Conservation (phyloP, 352 stramenopile species). For the Phytophthora podocarpi region DNA sequence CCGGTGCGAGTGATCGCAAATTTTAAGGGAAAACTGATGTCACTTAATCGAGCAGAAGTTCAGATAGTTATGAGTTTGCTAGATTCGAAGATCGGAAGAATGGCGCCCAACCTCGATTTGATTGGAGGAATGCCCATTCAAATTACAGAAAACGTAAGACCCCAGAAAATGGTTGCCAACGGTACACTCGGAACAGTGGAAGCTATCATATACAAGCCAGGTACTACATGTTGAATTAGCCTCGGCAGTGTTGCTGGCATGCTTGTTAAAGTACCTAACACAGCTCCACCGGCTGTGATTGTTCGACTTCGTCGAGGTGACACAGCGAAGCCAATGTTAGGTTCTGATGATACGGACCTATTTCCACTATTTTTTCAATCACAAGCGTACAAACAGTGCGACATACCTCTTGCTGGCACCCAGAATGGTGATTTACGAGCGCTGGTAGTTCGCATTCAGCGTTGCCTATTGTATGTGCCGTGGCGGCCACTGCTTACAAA, state of each 20-base stretch:
- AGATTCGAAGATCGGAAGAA: constrained; percentile 6
- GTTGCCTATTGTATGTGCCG: constrained; percentile 16
- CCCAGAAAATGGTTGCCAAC: constrained; percentile 17
- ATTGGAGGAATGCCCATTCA: constrained; percentile 8
- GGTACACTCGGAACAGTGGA: constrained; percentile 5
- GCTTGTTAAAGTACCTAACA: background rate
- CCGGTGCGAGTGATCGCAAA: background rate
- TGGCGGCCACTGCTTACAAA: constrained; percentile 19
- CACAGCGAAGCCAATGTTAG: background rate
- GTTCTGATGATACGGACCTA: background rate
- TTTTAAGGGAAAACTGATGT: constrained; percentile 1
- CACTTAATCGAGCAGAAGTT: background rate
- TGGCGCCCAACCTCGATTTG: background rate
- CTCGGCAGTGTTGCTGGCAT: constrained; percentile 4
- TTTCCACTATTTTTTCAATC: constrained; percentile 1
- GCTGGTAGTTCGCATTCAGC: background rate
- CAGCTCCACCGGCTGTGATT: background rate
- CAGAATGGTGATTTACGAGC: background rate
- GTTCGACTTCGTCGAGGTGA: background rate
- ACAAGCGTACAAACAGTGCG: background rate
- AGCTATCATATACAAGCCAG: background rate
- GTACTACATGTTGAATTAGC: background rate
- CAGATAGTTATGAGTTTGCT: background rate
- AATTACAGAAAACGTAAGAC: constrained; percentile 3
- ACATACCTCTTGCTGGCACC: background rate